Percentiles rank a stretch among this genome's conserved stretches.
Evolutionary conservation across 441 rosid species (phyloP).

Genomic region (Viola pubescens): DNA sequence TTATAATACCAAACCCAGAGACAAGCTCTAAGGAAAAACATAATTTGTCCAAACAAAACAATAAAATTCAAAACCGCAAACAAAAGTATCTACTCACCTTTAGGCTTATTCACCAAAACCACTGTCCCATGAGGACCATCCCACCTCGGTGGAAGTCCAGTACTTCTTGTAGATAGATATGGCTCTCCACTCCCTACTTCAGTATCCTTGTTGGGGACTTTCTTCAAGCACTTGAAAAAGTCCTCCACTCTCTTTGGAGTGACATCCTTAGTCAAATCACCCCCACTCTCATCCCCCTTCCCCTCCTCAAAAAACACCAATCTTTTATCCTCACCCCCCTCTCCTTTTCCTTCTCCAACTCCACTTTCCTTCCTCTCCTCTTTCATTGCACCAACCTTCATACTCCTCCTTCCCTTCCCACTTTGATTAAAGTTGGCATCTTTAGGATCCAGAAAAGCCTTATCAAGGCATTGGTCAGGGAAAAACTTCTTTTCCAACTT

Average conservation of each 20-base stretch:
- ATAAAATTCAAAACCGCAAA: neutral
- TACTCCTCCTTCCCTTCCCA: conserved; percentile 26
- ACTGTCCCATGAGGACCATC: conserved; percentile 79
- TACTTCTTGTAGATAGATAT: conserved; percentile 59
- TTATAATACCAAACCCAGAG: neutral
- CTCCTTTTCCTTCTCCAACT: conserved; percentile 13
- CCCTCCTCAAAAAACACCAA: conserved; percentile 61
- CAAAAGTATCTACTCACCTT: conserved; percentile 37
- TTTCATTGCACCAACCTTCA: conserved; percentile 17
- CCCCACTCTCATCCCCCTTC: conserved; percentile 17
- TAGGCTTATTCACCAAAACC: conserved; percentile 85
- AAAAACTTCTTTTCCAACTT: conserved; percentile 92
- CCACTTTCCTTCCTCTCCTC: conserved; percentile 28
- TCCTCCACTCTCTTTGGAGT: conserved; percentile 79
- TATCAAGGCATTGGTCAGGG: conserved; percentile 82
- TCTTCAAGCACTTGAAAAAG: conserved; percentile 80
- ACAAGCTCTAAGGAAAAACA: neutral
- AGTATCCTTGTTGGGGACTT: conserved; percentile 44
- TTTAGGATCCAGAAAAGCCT: conserved; percentile 75
- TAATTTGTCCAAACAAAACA: neutral
- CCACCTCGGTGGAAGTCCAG: conserved; percentile 86
- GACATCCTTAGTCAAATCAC: conserved; percentile 30
- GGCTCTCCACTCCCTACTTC: conserved; percentile 57
- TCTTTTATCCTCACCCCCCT: conserved; percentile 28
- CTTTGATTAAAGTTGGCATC: conserved; percentile 25